Conservation (phyloP, 1,284 basidiomycete genomes). For the Mycosarcoma maydis region DNA sequence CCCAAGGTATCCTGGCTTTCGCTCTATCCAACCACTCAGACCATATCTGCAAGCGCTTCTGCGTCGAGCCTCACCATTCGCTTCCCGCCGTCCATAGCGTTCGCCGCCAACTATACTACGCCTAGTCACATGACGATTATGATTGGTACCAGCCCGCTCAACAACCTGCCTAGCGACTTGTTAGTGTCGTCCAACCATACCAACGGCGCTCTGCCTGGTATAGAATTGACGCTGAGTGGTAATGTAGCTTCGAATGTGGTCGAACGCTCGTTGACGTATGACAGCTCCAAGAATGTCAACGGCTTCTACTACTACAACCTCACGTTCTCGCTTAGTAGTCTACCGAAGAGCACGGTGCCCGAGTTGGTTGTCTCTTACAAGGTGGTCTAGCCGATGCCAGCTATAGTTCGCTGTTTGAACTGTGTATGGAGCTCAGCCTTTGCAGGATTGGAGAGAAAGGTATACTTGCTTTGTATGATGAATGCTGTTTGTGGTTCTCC, state of each 20-base stretch:
- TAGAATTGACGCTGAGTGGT: slow-evolving; percentile 19
- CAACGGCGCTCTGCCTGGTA: slow-evolving; percentile 14
- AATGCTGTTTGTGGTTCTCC: too few species aligned
- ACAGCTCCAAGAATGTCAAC: slow-evolving; percentile 28
- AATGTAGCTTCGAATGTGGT: slow-evolving; percentile 20
- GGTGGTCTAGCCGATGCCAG: neutral
- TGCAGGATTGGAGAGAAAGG: too few species aligned
- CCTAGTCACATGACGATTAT: slow-evolving; percentile 33
- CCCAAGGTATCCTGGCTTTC: slow-evolving; percentile 26
- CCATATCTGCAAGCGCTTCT: slow-evolving; percentile 29
- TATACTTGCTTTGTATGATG: too few species aligned
- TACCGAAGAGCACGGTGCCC: slow-evolving; percentile 23
- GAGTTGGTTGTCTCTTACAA: slow-evolving; percentile 33
- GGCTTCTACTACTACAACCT: slow-evolving; percentile 39
- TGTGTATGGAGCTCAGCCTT: too few species aligned
- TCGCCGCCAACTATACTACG: slow-evolving; percentile 32
- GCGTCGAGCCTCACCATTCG: slow-evolving; percentile 22
- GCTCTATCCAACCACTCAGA: slow-evolving; percentile 28
- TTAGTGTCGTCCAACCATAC: slow-evolving; percentile 27
- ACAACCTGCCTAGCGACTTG: slow-evolving; percentile 22
- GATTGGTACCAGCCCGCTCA: slow-evolving; percentile 13
- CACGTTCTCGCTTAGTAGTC: slow-evolving; percentile 27
- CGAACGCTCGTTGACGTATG: slow-evolving; percentile 25
- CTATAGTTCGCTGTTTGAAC: too few species aligned
- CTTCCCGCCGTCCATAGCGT: slow-evolving; percentile 29